phyloP scores from a whole-genome alignment of 2,329 filamentous ascomycete genomes.

The Cladosporium sp. region DNA sequence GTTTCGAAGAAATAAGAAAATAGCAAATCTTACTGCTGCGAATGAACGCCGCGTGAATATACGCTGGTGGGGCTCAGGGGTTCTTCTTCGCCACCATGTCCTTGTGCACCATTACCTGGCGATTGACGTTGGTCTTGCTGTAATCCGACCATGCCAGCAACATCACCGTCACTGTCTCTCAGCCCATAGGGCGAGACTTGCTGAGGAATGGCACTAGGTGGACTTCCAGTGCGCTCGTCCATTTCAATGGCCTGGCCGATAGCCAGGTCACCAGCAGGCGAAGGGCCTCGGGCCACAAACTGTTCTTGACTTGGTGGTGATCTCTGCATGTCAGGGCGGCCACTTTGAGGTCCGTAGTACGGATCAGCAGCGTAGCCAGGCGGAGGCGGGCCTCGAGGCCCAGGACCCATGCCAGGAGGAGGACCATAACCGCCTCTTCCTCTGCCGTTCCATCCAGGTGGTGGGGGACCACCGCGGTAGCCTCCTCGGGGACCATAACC shows the following conservation, averaged over 20 bases:
- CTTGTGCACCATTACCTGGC: constrained; percentile 65
- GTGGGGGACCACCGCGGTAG: constrained; percentile 37
- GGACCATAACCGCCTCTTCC: constrained; percentile 43
- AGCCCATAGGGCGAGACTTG: constrained; percentile 34
- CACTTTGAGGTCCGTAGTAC: constrained; percentile 18
- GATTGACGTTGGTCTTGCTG: constrained; percentile 56
- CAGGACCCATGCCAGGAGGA: constrained; percentile 18
- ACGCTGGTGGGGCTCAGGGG: constrained; percentile 53
- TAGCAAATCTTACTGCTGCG: constrained; percentile 62
- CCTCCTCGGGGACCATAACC: constrained; percentile 38
- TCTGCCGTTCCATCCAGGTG: constrained; percentile 28
- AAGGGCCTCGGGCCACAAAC: constrained; percentile 18
- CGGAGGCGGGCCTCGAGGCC: constrained; percentile 22
- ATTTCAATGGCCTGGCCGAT: constrained; percentile 72
- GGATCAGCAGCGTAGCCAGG: constrained; percentile 26
- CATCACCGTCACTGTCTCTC: constrained; percentile 63
- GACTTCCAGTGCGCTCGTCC: constrained; percentile 62
- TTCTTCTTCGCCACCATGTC: constrained; percentile 56
- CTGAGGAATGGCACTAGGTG: constrained; percentile 30
- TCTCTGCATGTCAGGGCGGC: constrained; percentile 3
- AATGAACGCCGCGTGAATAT: constrained; percentile 56
- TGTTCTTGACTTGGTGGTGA: constrained; percentile 32
- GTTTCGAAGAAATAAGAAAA: neutral
- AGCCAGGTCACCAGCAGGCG: constrained; percentile 16
- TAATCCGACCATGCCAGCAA: constrained; percentile 67